phyloP scores from a whole-genome alignment of 192 early-diverging fungal species.

The Coemansia sp. region DNA sequence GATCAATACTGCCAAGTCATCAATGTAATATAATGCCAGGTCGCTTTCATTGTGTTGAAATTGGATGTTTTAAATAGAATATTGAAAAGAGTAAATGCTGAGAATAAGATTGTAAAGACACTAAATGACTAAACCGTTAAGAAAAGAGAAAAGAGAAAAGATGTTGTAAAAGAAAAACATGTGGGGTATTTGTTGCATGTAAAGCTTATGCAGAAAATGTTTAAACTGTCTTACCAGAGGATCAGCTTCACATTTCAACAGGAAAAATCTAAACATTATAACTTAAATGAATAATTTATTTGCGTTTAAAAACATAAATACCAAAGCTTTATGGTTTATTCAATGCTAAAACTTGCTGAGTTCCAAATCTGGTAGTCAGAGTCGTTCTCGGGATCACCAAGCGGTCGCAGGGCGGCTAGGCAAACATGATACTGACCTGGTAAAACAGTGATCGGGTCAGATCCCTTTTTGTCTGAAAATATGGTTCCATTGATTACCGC shows the following conservation, averaged over 20 bases:
- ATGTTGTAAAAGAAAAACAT: too few relatives aligned
- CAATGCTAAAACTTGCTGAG: constrained; percentile 29
- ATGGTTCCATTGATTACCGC: constrained; percentile 14
- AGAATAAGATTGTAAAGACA: too few relatives aligned
- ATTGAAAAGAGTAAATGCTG: too few relatives aligned
- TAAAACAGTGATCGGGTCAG: constrained; percentile 2
- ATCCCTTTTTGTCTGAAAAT: constrained; percentile 16
- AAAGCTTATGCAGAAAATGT: too few relatives aligned
- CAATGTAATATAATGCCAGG: not conserved
- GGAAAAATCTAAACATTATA: too few relatives aligned
- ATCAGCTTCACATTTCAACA: too few relatives aligned
- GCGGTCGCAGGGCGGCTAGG: constrained; percentile 24
- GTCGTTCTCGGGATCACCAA: constrained; percentile 31
- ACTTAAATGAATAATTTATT: too few relatives aligned
- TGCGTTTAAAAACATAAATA: not conserved
- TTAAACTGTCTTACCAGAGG: too few relatives aligned
- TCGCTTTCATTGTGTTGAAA: not conserved
- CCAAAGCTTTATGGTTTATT: not conserved
- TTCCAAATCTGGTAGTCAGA: constrained; percentile 46
- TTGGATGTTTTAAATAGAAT: too few relatives aligned
- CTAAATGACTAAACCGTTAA: too few relatives aligned
- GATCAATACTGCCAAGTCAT: not conserved
- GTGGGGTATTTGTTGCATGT: too few relatives aligned
- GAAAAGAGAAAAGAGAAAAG: too few relatives aligned
- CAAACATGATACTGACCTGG: constrained; percentile 38